Evolutionary conservation across 768 basidiomycete genomes (phyloP).

Genomic region (Psilocybe cubensis): DNA sequence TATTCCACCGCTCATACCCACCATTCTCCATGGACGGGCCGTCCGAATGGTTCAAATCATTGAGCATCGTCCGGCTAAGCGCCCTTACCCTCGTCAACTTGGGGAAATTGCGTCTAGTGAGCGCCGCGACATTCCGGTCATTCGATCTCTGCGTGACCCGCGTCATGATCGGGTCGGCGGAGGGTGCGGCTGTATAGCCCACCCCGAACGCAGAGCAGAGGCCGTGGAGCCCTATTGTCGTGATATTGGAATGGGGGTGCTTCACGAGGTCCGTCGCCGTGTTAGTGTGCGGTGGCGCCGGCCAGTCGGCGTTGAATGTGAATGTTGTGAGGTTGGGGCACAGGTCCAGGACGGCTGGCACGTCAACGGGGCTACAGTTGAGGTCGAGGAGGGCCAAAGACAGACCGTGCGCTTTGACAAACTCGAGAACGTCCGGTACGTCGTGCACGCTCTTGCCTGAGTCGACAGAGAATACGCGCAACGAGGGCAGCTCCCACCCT

Average conservation of each 20-base stretch:
- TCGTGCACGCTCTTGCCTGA: constrained; percentile 47
- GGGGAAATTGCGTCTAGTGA: constrained; percentile 61
- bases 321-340: constrained; percentile 68
- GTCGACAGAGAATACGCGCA: constrained; percentile 62
- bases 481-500: constrained; percentile 67
- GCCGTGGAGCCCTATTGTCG: constrained; percentile 70
- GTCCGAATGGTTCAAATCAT: constrained; percentile 57
- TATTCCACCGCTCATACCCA: constrained; percentile 62
- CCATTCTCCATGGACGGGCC: constrained; percentile 47
- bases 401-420: constrained; percentile 62
- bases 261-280: constrained; percentile 44
- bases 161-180: constrained; percentile 27
- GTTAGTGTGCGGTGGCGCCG: constrained; percentile 40
- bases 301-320: constrained; percentile 80
- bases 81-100: constrained; percentile 60
- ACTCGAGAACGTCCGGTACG: constrained; percentile 60
- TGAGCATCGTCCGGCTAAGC: constrained; percentile 56
- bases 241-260: constrained; percentile 59
- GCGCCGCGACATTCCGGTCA: constrained; percentile 65
- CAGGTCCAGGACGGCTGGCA: constrained; percentile 60
- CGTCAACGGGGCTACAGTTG: constrained; percentile 60
- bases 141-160: constrained; percentile 57
- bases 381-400: constrained; percentile 68
- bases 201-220: constrained; percentile 72
- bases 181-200: constrained; percentile 43